A percentile compares a stretch with the other conserved stretches of the same genome.
Evolutionary conservation across 805 yeast species (phyloP).

Genomic region (Cyberlindnera amylophila): DNA sequence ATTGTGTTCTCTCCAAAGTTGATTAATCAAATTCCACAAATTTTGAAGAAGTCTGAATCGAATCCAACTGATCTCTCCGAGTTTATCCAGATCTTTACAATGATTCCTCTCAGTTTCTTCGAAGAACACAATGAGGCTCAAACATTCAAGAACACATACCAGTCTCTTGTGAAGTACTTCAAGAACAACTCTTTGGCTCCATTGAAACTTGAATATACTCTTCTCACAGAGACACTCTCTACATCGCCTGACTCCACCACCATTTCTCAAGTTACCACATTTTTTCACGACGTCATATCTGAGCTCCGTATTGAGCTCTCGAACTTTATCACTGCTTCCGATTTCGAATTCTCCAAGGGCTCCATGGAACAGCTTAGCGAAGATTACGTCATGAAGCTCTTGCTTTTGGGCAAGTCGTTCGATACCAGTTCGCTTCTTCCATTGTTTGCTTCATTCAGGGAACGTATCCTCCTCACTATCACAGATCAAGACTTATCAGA

Average conservation of each 20-base stretch:
- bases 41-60: conserved; percentile 17
- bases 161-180: conserved; percentile 16
- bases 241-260: conserved; percentile 4
- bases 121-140: conserved; percentile 20
- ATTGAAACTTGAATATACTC: conserved; percentile 13
- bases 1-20: conserved; percentile 11
- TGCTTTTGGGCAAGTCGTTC: conserved; percentile 16
- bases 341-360: conserved; percentile 12
- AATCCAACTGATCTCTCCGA: conserved; percentile 13
- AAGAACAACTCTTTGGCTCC: conserved; percentile 18
- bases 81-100: conserved; percentile 17
- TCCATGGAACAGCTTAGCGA: conserved; percentile 15
- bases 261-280: conserved; percentile 9
- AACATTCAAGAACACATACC: conserved; percentile 10
- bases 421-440: conserved; percentile 11
- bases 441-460: conserved; percentile 13
- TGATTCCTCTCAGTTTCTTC: conserved; percentile 20
- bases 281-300: conserved; percentile 11
- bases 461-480: conserved; percentile 7
- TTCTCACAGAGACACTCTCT: conserved; percentile 8
- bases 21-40: conserved; percentile 3
- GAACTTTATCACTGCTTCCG: conserved; percentile 11
- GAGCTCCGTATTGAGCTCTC: conserved; percentile 17
- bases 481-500: conserved; percentile 3
- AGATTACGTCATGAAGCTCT: conserved; percentile 18